Evolutionary conservation across 306 rosid genomes (phyloP).

Genomic region (Dalbergia cochinchinensis): DNA sequence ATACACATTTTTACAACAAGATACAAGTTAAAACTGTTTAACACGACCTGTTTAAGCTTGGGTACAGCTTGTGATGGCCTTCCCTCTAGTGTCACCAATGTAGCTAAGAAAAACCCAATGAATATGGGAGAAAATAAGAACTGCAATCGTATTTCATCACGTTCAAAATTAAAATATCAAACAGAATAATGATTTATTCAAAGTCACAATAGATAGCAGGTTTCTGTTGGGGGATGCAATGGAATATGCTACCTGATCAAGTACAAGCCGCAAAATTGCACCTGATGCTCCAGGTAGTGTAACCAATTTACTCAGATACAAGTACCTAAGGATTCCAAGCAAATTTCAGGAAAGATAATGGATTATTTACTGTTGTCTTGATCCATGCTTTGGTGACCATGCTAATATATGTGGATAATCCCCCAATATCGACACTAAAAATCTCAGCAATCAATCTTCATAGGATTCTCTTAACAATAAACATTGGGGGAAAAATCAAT

Average conservation of each 20-base stretch:
- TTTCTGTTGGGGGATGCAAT: neutral
- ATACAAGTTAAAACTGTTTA: slow-evolving; percentile 37
- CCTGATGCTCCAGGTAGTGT: slow-evolving; percentile 85
- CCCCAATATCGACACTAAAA: neutral
- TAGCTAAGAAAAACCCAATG: slow-evolving; percentile 77
- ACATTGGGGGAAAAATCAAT: slow-evolving; percentile 1
- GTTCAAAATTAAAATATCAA: slow-evolving; percentile 36
- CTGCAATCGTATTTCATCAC: slow-evolving; percentile 60
- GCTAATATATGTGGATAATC: slow-evolving; percentile 10
- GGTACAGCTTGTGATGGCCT: slow-evolving; percentile 73
- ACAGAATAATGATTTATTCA: slow-evolving; percentile 19
- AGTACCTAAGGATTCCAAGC: slow-evolving; percentile 67
- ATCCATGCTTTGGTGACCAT: neutral
- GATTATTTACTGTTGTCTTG: slow-evolving; percentile 19
- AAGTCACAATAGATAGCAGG: slow-evolving; percentile 21
- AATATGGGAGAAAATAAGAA: slow-evolving; percentile 84
- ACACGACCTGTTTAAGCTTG: slow-evolving; percentile 87
- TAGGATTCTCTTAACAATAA: neutral
- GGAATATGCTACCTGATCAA: slow-evolving; percentile 79
- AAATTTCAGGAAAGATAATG: slow-evolving; percentile 13
- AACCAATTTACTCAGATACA: slow-evolving; percentile 85
- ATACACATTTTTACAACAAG: slow-evolving; percentile 29
- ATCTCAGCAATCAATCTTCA: slow-evolving; percentile 19
- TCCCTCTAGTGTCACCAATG: slow-evolving; percentile 88
- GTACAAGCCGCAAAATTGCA: slow-evolving; percentile 80